These are phyloP conservation scores for Heteromeles arbutifolia DNA, from an alignment of 306 rosid genomes.

Conservation along the genomic window DNA sequence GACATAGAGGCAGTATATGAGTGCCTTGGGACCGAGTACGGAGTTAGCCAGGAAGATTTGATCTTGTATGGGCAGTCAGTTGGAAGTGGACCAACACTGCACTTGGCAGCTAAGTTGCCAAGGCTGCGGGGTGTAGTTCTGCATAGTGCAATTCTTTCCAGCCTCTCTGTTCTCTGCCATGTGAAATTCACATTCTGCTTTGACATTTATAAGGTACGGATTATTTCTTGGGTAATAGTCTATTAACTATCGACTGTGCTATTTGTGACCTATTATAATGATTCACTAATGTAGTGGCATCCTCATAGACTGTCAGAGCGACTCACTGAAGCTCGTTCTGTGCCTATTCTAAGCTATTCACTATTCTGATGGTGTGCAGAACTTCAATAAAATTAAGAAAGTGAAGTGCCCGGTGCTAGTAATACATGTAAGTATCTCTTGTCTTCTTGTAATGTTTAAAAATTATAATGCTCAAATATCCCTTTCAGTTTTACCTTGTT, in stretches of 20 bases:
- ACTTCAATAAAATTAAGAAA: slow-evolving; percentile 85
- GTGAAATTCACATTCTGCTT: slow-evolving; percentile 81
- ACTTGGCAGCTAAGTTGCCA: slow-evolving; percentile 91
- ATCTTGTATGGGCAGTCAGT: slow-evolving; percentile 96
- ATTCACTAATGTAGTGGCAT: no score
- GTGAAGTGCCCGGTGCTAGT: slow-evolving; percentile 97
- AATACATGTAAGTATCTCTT: slow-evolving; percentile 77
- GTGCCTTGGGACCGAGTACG: slow-evolving; percentile 85
- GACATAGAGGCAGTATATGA: slow-evolving; percentile 96
- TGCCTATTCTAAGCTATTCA: slow-evolving; percentile 5
- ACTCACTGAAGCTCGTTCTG: slow-evolving; percentile 11
- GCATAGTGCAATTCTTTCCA: slow-evolving; percentile 94
- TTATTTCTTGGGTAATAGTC: neutral
- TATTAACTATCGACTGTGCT: no score
- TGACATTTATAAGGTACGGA: slow-evolving; percentile 84
- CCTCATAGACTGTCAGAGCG: neutral
- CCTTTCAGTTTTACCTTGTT: neutral
- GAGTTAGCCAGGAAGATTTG: slow-evolving; percentile 90
- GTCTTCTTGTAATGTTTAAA: neutral
- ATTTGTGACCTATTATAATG: no score
- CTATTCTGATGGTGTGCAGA: slow-evolving; percentile 43
- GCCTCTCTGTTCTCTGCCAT: slow-evolving; percentile 90
- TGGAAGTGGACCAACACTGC: slow-evolving; percentile 96
- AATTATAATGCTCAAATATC: neutral
- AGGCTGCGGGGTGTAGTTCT: slow-evolving; percentile 89